Evolutionary conservation across 305 asterid genomes (phyloP).

Genomic region (Striga hermonthica): DNA sequence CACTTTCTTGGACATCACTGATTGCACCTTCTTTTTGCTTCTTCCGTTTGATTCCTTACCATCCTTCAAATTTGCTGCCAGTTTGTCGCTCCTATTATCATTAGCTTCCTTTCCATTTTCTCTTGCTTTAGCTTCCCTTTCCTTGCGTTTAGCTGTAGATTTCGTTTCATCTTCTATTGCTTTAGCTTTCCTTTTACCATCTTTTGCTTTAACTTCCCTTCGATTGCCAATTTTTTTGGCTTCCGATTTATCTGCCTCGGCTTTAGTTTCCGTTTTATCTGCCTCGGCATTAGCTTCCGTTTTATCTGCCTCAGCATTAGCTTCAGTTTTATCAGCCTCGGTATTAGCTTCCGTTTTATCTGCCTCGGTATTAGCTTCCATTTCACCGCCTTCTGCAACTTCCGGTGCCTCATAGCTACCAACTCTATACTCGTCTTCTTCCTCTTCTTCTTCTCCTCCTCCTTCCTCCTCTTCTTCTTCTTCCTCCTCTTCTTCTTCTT

Average conservation of each 20-base stretch:
- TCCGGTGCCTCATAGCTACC: neutral
- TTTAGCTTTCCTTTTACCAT: neutral
- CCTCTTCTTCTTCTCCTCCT: too few species aligned
- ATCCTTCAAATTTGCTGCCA: constrained; percentile 35
- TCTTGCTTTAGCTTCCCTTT: constrained; percentile 26
- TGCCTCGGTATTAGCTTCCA: too few species aligned
- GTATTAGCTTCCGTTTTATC: too few species aligned
- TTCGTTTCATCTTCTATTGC: constrained; percentile 15
- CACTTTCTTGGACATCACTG: constrained; percentile 32
- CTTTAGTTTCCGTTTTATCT: constrained; percentile 3
- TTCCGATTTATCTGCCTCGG: neutral
- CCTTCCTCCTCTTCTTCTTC: too few species aligned
- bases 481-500: too few species aligned
- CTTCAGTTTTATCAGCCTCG: too few species aligned
- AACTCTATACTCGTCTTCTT: too few species aligned
- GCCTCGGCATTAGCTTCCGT: too few species aligned
- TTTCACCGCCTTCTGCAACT: neutral
- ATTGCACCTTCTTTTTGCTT: constrained; percentile 30
- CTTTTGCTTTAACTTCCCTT: constrained; percentile 2
- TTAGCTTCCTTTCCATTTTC: constrained; percentile 32
- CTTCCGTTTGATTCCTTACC: constrained; percentile 37
- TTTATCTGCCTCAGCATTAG: too few species aligned
- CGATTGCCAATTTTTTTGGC: too few species aligned
- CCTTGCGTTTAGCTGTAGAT: too few species aligned
- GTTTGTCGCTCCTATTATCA: constrained; percentile 32